Evolutionary conservation across 2,329 filamentous ascomycete genomes (phyloP), one percentile per base, ranked within the genome.

Genomic region (Sporothrix schenckii): DNA sequence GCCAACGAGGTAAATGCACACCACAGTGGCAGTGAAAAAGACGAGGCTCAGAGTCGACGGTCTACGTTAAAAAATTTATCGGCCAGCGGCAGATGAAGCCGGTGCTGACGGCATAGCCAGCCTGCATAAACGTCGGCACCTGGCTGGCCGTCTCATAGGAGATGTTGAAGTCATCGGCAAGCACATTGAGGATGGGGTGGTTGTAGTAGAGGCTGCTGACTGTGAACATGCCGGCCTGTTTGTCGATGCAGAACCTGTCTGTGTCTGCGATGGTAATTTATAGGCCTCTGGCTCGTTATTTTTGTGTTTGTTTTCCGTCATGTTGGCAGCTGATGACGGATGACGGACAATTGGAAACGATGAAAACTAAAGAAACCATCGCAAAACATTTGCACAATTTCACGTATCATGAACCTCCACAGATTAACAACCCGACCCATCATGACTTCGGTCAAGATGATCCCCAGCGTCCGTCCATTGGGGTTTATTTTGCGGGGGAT

Each of bases 121-220:
- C 89, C 77, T 94, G 91, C 77, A 90, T 87, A 54, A 92, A 80
- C 0, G 91, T 93, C 0, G 91, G 90, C 19, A 93, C 87, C 68
- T 82, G 79, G 6, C 84, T 83, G 1, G 90, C 88, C 69, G 85
- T 82, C 75, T 92, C 89, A 75, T 91, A 88, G 4, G 83, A 84
- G 65, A 93, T 88, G 69, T 85, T 76, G 76, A 94, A 93, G 41
- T 90, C 88, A 7, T 82, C 76, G 0, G 91, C 91, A 52, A 94
- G 81, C 63, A 91, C 68, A 53, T 73, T 91, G 24, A 93, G 81
- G 60, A 93, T 91, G 0, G 91, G 91, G 74, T 93, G 90, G 69
- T 85, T 91, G 78, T 93, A 93, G 79, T 93, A 93, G 3, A 93
- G 81, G 75, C 93, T 93, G 34, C 91, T 90, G 19, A 93, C 91